These are phyloP conservation scores for Amanita rimosa DNA, from an alignment of 768 basidiomycete species.

Conservation along the genomic window DNA sequence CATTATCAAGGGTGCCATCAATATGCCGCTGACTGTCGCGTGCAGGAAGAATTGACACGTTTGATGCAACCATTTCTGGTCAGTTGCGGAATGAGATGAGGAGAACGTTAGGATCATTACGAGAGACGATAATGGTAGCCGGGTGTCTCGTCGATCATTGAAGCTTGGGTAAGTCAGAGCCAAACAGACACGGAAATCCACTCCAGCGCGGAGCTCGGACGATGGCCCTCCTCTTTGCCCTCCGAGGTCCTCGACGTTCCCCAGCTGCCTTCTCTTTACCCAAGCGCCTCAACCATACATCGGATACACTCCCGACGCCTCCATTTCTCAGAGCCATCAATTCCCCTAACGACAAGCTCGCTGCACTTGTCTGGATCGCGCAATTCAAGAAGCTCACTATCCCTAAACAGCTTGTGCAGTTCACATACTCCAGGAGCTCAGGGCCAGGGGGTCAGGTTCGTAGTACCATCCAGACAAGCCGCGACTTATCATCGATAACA, in stretches of 20 bases:
- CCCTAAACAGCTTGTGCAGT: constrained; percentile 41
- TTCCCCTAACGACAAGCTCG: constrained; percentile 27
- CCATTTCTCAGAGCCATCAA: constrained; percentile 26
- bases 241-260: background rate
- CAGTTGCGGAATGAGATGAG: background rate
- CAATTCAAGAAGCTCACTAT: constrained; percentile 34
- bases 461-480: background rate
- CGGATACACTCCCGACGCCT: constrained; percentile 24
- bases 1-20: no score
- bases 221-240: background rate
- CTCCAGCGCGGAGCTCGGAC: background rate
- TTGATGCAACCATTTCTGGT: background rate
- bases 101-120: background rate
- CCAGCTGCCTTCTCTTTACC: no score
- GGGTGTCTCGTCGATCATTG: no score
- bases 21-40: no score
- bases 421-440: constrained; percentile 69
- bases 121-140: background rate
- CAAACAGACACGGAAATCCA: background rate
- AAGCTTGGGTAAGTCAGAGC: background rate
- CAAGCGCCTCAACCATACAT: background rate
- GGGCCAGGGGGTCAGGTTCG: constrained; percentile 77
- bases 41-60: background rate
- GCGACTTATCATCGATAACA: background rate
- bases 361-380: constrained; percentile 45